A percentile compares a stretch with the other conserved stretches of the same genome.
phyloP scores from a whole-genome alignment of 2,329 filamentous ascomycete genomes.

The Fusarium temperatum region DNA sequence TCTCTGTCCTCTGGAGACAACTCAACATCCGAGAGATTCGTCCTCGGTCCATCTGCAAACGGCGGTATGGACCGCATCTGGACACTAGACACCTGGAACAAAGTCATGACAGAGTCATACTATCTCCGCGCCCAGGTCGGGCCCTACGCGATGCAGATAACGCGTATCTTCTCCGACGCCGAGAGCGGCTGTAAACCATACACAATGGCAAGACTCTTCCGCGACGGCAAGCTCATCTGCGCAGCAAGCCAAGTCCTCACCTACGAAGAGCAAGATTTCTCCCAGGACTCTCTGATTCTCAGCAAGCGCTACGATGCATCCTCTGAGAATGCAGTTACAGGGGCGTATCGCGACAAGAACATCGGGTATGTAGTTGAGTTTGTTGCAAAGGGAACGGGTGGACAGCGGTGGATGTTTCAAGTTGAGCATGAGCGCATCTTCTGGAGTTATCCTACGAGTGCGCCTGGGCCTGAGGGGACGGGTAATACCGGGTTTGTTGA shows the following conservation, averaged over 20 bases:
- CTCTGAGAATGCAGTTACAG: not conserved
- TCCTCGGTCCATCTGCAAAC: not conserved
- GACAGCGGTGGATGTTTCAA: not conserved
- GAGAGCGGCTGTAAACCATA: not conserved
- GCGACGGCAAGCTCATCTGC: not conserved
- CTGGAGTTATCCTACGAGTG: not conserved
- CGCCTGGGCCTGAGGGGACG: not conserved
- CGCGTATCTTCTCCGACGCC: not conserved
- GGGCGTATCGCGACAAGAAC: not conserved
- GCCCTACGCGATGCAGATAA: not conserved
- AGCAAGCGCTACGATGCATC: not conserved
- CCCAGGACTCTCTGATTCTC: fast-evolving
- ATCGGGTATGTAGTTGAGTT: not conserved
- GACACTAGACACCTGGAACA: not conserved
- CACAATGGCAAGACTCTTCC: not conserved
- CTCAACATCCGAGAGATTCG: fast-evolving
- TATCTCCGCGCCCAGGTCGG: not conserved
- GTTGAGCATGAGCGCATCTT: not conserved
- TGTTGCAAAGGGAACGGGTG: not conserved
- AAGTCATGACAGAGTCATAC: not conserved
- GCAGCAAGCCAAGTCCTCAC: not conserved
- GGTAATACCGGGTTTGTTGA: not conserved
- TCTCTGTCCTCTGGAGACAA: not conserved
- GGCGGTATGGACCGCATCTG: not conserved
- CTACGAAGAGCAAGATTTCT: not conserved